These are phyloP conservation scores for Russula dissimulans DNA, from an alignment of 768 basidiomycete genomes.

Conservation along the genomic window DNA sequence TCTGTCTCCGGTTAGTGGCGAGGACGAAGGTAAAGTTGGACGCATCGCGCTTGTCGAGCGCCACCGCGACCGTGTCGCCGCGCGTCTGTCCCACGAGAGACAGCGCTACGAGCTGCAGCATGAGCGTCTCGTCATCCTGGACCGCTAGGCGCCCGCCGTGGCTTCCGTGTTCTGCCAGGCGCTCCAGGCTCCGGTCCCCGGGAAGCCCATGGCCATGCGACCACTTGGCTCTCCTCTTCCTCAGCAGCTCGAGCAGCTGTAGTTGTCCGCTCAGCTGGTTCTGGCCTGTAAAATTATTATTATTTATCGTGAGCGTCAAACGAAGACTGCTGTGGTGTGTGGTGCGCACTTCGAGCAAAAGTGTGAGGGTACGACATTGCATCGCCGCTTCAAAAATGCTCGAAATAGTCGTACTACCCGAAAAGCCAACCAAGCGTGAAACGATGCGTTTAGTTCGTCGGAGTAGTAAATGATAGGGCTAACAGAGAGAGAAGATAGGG, in stretches of 20 bases:
- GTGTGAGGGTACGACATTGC: constrained; percentile 10
- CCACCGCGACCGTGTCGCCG: constrained; percentile 14
- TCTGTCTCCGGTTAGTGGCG: constrained; percentile 11
- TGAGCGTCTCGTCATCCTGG: constrained; percentile 11
- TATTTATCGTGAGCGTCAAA: neutral
- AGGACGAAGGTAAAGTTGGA: constrained; percentile 12
- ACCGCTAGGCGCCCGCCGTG: constrained; percentile 11
- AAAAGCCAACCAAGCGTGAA: neutral
- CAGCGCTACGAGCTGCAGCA: constrained; percentile 13
- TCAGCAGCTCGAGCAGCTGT: constrained; percentile 8
- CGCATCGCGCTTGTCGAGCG: constrained; percentile 12
- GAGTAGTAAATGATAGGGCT: constrained; percentile 4
- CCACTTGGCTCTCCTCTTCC: neutral
- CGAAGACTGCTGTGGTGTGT: neutral
- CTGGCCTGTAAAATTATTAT: neutral
- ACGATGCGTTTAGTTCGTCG: neutral
- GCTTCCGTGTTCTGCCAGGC: neutral
- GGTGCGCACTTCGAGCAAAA: constrained; percentile 11
- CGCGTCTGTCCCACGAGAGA: constrained; percentile 14
- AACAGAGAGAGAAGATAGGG: constrained; percentile 5
- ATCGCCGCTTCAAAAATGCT: constrained; percentile 6
- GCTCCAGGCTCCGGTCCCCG: neutral
- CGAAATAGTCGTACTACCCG: neutral
- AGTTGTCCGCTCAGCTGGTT: constrained; percentile 15
- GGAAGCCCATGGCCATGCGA: neutral